Evolutionary conservation across 495 filamentous ascomycete species (phyloP), one percentile per base, ranked within the genome.

Genomic region (Aspergillus homomorphus): DNA sequence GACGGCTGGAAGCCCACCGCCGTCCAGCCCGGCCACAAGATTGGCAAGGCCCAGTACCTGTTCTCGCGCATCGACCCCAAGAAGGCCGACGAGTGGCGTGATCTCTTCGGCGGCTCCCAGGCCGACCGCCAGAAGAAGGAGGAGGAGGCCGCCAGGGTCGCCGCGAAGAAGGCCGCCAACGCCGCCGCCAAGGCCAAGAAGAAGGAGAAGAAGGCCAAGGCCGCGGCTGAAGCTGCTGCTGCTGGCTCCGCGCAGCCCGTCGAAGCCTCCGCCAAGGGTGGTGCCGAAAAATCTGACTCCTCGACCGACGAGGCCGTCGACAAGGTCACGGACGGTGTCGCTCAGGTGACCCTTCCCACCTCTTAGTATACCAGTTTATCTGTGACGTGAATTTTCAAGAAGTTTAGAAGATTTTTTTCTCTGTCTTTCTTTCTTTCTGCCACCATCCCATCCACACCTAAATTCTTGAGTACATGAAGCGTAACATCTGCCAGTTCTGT

Each of bases 1-100:
- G 67, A 70, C 33, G 77, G 72, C 14, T 94, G 89, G 87, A 75
- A 82, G 54, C 74, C 82, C 23, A 71, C 75, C 30, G 76, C 73
- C 28, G 71, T 96, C 45, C 80, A 86, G 62, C 78, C 85, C 0
- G 88, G 88, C 51, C 91, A 96, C 72, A 84, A 85, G 63, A 86
- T 98, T 57, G 89, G 90, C 61, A 89, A 88, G 67, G 85, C 93
- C 2, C 80, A 82, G 58, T 88, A 92, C 61, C 79, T 98, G 33
- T 98, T 98, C 77, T 81, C 83, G n/a, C 78, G 76, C 50, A 96
- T 96, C 59, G 87, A 92, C 54, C 80, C 87, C 18, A 88, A 88
- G 75, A 93, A 91, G 76, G 88, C 87, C 19, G 80, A 86, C 21
- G 86, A 90, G 67, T 98, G 93, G 93, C 84, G 86, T 53, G 83